These are phyloP conservation scores for Boechera stricta DNA, from an alignment of 345 rosid genomes.

Conservation along the genomic window DNA sequence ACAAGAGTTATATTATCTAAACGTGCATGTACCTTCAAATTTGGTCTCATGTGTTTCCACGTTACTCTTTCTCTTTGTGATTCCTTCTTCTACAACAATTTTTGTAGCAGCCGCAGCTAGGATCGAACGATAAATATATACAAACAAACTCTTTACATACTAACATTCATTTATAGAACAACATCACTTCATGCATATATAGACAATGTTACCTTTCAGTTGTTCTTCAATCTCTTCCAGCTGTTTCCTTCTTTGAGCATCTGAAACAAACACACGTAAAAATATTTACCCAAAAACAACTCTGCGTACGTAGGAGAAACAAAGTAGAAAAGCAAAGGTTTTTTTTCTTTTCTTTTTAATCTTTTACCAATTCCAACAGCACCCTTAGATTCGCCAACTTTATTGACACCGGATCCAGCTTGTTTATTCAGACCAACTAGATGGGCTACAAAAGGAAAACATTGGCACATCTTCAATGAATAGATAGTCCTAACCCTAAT, in stretches of 20 bases:
- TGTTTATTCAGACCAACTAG: background rate
- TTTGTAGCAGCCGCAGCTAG: conserved; percentile 12
- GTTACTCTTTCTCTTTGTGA: background rate
- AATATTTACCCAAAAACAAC: background rate
- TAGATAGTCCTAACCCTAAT: background rate
- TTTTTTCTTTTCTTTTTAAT: too few species aligned
- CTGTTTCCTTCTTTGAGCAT: too few species aligned
- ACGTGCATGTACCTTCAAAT: background rate
- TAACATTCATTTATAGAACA: background rate
- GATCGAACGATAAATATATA: background rate
- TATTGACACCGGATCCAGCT: background rate
- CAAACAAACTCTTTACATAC: background rate
- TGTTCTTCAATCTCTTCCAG: background rate
- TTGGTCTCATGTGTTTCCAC: background rate
- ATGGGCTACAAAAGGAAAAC: background rate
- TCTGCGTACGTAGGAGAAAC: too few species aligned
- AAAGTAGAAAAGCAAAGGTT: too few species aligned
- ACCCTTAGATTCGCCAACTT: background rate
- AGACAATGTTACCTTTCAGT: background rate
- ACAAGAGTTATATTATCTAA: too few species aligned
- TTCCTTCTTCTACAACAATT: background rate
- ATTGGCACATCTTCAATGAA: background rate
- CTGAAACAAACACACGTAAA: background rate
- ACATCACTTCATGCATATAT: background rate
- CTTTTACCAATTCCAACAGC: background rate